phyloP scores from a whole-genome alignment of 192 early-diverging fungal species.

The Physocladia obscura region DNA sequence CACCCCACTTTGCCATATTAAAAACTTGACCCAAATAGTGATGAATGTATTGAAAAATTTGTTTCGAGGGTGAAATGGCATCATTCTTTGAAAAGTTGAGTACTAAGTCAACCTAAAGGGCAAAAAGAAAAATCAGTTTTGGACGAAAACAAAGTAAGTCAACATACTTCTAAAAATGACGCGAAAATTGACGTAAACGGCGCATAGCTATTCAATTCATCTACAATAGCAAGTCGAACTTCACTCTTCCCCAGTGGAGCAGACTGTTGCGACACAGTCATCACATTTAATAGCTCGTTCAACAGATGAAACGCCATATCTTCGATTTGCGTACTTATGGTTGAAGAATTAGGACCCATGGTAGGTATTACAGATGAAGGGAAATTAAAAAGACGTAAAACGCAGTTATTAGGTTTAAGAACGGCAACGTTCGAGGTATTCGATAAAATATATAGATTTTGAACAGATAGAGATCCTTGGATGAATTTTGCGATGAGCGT shows the following conservation, averaged over 20 bases:
- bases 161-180: not conserved
- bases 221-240: not conserved
- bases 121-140: not conserved
- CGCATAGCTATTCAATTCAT: not conserved
- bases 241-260: not conserved
- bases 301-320: not conserved
- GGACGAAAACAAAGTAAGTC: not conserved
- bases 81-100: not conserved
- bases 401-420: too few species aligned
- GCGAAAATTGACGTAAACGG: not conserved
- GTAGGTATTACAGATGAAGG: too few species aligned
- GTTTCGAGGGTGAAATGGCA: not conserved
- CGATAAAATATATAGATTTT: too few species aligned
- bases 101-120: not conserved
- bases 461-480: too few species aligned
- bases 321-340: too few species aligned
- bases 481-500: too few species aligned
- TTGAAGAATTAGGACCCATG: too few species aligned
- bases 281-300: not conserved
- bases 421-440: too few species aligned
- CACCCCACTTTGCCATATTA: not conserved
- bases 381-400: too few species aligned
- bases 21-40: not conserved
- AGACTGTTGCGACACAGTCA: not conserved
- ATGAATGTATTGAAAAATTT: not conserved